Conservation (phyloP, 176 grass and related monocot genomes). For the Cenchrus fungigraminus region DNA sequence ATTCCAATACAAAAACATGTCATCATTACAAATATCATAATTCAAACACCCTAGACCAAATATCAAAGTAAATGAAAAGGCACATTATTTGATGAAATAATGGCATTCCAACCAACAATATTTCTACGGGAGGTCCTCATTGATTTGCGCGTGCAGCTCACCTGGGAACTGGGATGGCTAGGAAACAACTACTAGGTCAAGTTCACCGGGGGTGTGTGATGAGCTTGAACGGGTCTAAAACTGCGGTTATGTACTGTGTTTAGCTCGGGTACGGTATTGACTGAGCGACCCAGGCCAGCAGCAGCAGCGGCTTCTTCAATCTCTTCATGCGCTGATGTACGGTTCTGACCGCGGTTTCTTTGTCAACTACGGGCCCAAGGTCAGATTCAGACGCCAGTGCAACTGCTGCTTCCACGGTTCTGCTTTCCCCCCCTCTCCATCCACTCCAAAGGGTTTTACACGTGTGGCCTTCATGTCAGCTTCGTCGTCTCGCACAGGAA, state of each 20-base stretch:
- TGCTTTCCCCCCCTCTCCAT: not conserved
- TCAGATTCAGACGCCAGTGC: not conserved
- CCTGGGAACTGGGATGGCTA: too few relatives aligned
- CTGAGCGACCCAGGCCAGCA: not conserved
- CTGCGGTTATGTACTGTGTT: slow-evolving; percentile 25
- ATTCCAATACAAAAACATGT: too few relatives aligned
- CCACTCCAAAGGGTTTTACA: not conserved
- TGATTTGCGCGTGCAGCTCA: too few relatives aligned
- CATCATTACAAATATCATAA: too few relatives aligned
- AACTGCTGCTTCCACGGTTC: not conserved
- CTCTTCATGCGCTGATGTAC: not conserved
- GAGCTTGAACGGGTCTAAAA: slow-evolving; percentile 43
- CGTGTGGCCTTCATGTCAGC: not conserved
- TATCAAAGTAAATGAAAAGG: too few relatives aligned
- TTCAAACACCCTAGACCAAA: too few relatives aligned
- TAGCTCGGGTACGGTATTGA: slow-evolving; percentile 35
- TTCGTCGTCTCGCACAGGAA: not conserved
- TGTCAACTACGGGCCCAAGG: slow-evolving; percentile 38
- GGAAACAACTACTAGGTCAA: too few relatives aligned
- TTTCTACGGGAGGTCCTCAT: too few relatives aligned
- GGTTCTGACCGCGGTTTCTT: slow-evolving; percentile 32
- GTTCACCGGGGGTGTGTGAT: not conserved
- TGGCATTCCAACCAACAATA: too few relatives aligned
- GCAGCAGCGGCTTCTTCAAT: not conserved
- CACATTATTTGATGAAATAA: too few relatives aligned